Percentiles rank a stretch among this genome's conserved stretches.
Conservation (phyloP, 805 yeast genomes). For the Soucietia sequanensis region DNA sequence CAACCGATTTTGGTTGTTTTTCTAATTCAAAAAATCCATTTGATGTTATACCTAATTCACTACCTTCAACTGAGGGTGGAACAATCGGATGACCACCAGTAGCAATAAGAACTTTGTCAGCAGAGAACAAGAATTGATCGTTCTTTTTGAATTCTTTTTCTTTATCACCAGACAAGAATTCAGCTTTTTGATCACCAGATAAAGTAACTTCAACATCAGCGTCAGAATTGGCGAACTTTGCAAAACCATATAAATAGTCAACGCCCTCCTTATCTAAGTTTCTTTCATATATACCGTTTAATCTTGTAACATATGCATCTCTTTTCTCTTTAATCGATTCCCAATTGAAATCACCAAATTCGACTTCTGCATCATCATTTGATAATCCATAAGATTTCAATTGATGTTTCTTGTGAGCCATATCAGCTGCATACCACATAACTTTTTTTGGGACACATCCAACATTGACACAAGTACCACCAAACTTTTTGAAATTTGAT, state of each 20-base stretch:
- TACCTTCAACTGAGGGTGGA: constrained; percentile 73
- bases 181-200: constrained; percentile 38
- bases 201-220: constrained; percentile 76
- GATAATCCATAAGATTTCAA: constrained; percentile 83
- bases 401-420: constrained; percentile 71
- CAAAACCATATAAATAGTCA: constrained; percentile 83
- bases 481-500: constrained; percentile 63
- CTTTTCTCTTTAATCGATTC: constrained; percentile 75
- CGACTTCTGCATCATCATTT: constrained; percentile 51
- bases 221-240: constrained; percentile 58
- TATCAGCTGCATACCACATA: constrained; percentile 96
- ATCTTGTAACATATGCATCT: constrained; percentile 83
- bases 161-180: constrained; percentile 26
- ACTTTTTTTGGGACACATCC: constrained; percentile 99
- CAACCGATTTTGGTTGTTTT: constrained; percentile 86
- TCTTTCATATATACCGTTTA: constrained; percentile 91
- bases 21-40: constrained; percentile 87
- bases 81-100: constrained; percentile 86
- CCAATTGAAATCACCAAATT: constrained; percentile 72
- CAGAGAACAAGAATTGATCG: constrained; percentile 64
- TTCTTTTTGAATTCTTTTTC: constrained; percentile 37
- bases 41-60: constrained; percentile 79
- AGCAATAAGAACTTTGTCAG: constrained; percentile 83
- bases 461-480: constrained; percentile 98
- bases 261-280: constrained; percentile 89